Evolutionary conservation across 2,329 filamentous ascomycete species (phyloP).

Genomic region (Cryphonectria radicalis): DNA sequence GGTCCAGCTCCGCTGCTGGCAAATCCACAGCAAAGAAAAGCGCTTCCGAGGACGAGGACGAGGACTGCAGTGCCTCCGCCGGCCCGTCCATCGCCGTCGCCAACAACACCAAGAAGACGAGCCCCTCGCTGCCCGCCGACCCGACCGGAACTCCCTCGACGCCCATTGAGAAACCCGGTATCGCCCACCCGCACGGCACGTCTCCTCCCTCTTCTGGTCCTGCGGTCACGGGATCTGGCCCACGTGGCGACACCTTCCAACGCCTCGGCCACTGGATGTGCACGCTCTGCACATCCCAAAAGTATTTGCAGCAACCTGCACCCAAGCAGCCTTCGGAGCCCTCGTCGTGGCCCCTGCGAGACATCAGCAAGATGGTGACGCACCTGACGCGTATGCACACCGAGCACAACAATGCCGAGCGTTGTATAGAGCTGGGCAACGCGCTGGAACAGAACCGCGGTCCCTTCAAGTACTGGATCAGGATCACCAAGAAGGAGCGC

Average conservation of each 20-base stretch:
- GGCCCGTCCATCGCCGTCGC: not conserved
- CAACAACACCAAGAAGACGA: not conserved
- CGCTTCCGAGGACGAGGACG: not conserved
- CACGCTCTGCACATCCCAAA: conserved; percentile 47
- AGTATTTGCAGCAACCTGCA: conserved; percentile 46
- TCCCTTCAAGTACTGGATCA: conserved; percentile 54
- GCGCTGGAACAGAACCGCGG: conserved; percentile 50
- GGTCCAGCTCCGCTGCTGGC: not conserved
- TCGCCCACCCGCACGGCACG: not conserved
- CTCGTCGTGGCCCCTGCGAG: conserved; percentile 52
- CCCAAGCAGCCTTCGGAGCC: conserved; percentile 48
- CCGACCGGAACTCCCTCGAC: conserved; percentile 12
- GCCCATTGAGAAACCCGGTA: not conserved
- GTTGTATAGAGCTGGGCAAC: conserved; percentile 48
- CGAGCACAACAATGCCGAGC: conserved; percentile 47
- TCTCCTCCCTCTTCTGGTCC: not conserved
- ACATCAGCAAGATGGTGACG: conserved; percentile 52
- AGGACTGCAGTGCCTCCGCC: not conserved
- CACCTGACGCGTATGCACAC: conserved; percentile 52
- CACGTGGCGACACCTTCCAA: conserved; percentile 37
- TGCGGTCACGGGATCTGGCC: conserved; percentile 16
- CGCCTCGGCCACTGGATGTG: conserved; percentile 54
- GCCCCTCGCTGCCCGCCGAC: not conserved
- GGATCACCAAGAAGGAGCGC: conserved; percentile 45
- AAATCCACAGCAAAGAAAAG: not conserved